Conservation (phyloP, 164 flowering plant species). For the Cinnamomum micranthum region DNA sequence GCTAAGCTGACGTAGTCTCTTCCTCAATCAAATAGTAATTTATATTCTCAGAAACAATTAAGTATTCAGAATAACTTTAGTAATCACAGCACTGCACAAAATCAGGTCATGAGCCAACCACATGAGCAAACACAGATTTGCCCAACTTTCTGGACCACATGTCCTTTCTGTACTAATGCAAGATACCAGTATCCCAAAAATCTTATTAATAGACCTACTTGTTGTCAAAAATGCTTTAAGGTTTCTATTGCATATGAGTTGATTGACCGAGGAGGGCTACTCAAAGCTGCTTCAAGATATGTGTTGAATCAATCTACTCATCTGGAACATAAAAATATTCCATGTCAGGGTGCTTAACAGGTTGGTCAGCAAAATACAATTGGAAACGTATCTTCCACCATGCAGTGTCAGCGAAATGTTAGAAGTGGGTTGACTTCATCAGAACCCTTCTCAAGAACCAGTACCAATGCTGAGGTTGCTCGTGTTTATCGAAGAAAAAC, state of each 20-base stretch:
- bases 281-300: background rate
- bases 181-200: conserved; percentile 28
- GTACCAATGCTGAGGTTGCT: conserved; percentile 8
- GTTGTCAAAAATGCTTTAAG: conserved; percentile 29
- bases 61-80: conserved; percentile 14
- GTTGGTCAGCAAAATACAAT: conserved; percentile 5
- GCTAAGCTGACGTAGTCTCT: background rate
- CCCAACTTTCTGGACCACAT: conserved; percentile 35
- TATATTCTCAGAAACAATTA: conserved; percentile 16
- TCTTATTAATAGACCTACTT: conserved; percentile 18
- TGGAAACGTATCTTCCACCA: conserved; percentile 12
- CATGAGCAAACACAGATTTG: conserved; percentile 18
- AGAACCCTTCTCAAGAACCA: conserved; percentile 8
- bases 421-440: conserved; percentile 10
- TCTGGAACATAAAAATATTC: background rate
- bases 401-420: conserved; percentile 17
- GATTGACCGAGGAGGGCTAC: conserved; percentile 15
- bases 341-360: background rate
- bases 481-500: background rate
- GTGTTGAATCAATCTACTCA: background rate
- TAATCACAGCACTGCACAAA: conserved; percentile 11
- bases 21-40: conserved; percentile 4
- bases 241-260: conserved; percentile 30
- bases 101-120: conserved; percentile 15
- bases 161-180: conserved; percentile 28